Conservation (phyloP, 352 stramenopile genomes). For the Pythium periplocum region DNA sequence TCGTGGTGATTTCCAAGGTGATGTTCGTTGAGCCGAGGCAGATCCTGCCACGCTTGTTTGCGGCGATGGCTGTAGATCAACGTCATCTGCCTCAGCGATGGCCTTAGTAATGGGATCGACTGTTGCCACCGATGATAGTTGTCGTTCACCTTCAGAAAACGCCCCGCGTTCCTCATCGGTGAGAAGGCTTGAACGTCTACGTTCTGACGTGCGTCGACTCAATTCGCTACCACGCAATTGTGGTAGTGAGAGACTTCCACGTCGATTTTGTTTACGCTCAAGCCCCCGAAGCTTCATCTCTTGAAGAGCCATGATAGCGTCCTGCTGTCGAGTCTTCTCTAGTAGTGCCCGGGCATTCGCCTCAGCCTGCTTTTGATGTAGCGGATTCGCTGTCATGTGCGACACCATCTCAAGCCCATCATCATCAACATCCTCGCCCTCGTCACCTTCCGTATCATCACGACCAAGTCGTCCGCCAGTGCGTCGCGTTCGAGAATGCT, state of each 20-base stretch:
- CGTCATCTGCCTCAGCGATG: too few species aligned
- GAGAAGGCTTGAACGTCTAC: too few species aligned
- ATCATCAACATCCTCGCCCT: conserved; percentile 32
- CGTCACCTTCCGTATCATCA: conserved; percentile 9
- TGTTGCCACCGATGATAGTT: too few species aligned
- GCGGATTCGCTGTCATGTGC: conserved; percentile 58
- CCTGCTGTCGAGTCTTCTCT: conserved; percentile 35
- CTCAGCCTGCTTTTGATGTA: conserved; percentile 46
- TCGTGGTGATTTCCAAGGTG: too few species aligned
- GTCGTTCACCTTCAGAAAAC: too few species aligned
- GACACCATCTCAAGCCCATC: conserved; percentile 63
- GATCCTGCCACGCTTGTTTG: too few species aligned
- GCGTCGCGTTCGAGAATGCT: conserved; percentile 12
- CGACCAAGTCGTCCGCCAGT: background rate
- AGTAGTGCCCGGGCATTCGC: conserved; percentile 23
- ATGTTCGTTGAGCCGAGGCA: too few species aligned
- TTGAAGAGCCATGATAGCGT: conserved; percentile 44
- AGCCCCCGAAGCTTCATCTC: conserved; percentile 44
- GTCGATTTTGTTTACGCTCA: conserved; percentile 20
- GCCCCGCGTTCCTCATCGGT: too few species aligned
- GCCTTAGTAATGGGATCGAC: too few species aligned
- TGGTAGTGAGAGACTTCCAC: conserved; percentile 20
- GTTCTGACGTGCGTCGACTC: too few species aligned
- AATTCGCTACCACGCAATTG: too few species aligned
- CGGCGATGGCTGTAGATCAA: too few species aligned